Conservation (phyloP, 2,329 filamentous ascomycete genomes). For the Setomelanomma holmii region DNA sequence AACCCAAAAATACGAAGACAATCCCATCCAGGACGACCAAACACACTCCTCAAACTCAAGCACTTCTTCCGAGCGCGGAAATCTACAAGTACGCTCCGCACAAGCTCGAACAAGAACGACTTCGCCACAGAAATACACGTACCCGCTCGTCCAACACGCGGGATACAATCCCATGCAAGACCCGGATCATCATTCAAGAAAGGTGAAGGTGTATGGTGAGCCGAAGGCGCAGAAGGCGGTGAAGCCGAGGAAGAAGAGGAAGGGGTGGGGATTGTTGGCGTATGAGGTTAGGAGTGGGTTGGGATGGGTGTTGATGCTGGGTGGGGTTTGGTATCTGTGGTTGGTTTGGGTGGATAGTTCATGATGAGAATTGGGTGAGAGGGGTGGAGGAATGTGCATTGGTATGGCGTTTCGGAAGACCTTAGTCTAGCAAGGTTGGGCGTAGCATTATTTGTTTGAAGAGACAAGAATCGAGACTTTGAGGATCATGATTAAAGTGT, state of each 20-base stretch:
- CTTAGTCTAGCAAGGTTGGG: too few relatives aligned
- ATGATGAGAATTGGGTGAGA: slow-evolving; percentile 54
- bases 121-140: slow-evolving; percentile 43
- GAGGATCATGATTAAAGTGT: not conserved
- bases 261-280: slow-evolving; percentile 56
- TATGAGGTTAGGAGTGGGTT: slow-evolving; percentile 68
- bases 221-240: too few relatives aligned
- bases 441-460: too few relatives aligned
- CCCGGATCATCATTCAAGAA: slow-evolving; percentile 12
- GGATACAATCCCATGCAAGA: slow-evolving; percentile 45
- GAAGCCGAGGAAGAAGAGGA: slow-evolving; percentile 47
- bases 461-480: too few relatives aligned
- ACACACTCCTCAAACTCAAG: slow-evolving; percentile 42
- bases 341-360: slow-evolving; percentile 64
- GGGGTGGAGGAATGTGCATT: not conserved
- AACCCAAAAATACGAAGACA: slow-evolving; percentile 15
- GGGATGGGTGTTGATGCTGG: slow-evolving; percentile 69
- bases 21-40: slow-evolving; percentile 28
- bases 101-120: slow-evolving; percentile 47
- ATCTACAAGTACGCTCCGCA: slow-evolving; percentile 36
- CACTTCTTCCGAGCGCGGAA: slow-evolving; percentile 31
- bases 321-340: slow-evolving; percentile 70
- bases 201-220: slow-evolving; percentile 40
- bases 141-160: slow-evolving; percentile 51
- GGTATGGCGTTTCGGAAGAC: not conserved